Evolutionary conservation across 2,329 filamentous ascomycete genomes (phyloP), one percentile per base, ranked within the genome.

Genomic region (Chaetomium globosum): DNA sequence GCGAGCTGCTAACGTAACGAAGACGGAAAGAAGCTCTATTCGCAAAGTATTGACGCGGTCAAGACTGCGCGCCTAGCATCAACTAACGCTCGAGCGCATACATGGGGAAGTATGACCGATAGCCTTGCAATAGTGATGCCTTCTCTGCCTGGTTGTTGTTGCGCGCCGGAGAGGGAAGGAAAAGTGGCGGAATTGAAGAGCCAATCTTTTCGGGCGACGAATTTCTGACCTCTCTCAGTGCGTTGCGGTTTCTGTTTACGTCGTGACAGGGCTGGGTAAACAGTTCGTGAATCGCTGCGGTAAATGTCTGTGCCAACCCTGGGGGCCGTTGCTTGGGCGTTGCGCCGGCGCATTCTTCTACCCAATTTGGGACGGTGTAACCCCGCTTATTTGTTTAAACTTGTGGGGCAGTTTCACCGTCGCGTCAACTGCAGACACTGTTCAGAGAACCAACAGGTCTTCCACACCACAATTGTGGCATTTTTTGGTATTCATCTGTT

Each of bases 251-350:
- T 70, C 65, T 70, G 67, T 70, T 70, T 70, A 68, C 55, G 49
- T 65, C 26, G 66, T 69, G 65, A 67, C 63, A 66, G 21, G 31
- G 23, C 43, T n/a, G 28, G 52, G 68, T 70, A 70, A 71, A 71
- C 67, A 70, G 51, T 55, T 53, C 48, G 59, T 31, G 39, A 12
- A 31, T 51, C 46, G 5, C 46, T 48, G 52, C 36, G 16, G 28
- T 19, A 10, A 28, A 66, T 66, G 66, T 54, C 62, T 53, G 70
- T 69, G 69, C 69, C 39, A 62, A 26, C 67, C 68, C 61, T 66
- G 66, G 30, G 51, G 3, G 39, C 53, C 48, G 63, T 59, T 64
- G 63, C 61, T 59, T 33, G 54, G 69, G 66, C 49, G 64, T 68
- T 69, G 62, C 64, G 63, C 58, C 48, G 63, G 61, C 52, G 53